Base-by-base conservation (phyloP, 768 basidiomycete genomes). In the Rubroboletus pulcherrimus region DNA sequence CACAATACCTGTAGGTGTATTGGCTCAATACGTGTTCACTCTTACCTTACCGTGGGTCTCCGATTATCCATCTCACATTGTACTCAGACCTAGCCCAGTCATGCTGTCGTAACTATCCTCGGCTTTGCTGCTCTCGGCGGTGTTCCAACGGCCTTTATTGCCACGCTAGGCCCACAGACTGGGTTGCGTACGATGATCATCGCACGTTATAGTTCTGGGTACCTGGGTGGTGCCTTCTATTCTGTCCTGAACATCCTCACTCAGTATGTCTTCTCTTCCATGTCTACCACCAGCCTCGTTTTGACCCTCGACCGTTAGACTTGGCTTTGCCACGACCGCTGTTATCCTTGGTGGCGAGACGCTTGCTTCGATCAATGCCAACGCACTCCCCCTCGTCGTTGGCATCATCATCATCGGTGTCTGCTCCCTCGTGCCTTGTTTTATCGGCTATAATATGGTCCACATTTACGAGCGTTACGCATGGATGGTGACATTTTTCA, bases 321-420 rank as follows among this genome's bases (percentile, higher is more conserved):
- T 81, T n/a, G 79, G 80, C 3, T 82, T 81, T 65, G 72, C 76
- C 15, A 72, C 74, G 19, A 75, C 72, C 0, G 72, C 75, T 14
- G 78, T 81, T n/a, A 81, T 83, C 49, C 72, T 81, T 2, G 81
- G 81, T 15, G 82, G 80, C 2, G 79, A 83, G 55, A 78, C 77
- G 0, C 74, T 80, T 49, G 74, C 76, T 5, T 77, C 77, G 11
- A 71, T 81, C 55, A 77, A 77, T 51, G 63, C 76, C 21, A 72
- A 70, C 11, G 74, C 74, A 0, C 73, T 82, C 4, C 74, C 79
- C 0, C 73, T 82, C 12, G 71, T 75, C 14, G 80, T 72, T 4
- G 80, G 79, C 34, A 75, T 83, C 52, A 73, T 80, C 50, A 75
- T 84, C 41, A 71, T 80, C 29, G 71, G 71, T 11, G 47, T 80